Evolutionary conservation across 2,329 filamentous ascomycete genomes (phyloP).

Genomic region (Aaosphaeria arxii): DNA sequence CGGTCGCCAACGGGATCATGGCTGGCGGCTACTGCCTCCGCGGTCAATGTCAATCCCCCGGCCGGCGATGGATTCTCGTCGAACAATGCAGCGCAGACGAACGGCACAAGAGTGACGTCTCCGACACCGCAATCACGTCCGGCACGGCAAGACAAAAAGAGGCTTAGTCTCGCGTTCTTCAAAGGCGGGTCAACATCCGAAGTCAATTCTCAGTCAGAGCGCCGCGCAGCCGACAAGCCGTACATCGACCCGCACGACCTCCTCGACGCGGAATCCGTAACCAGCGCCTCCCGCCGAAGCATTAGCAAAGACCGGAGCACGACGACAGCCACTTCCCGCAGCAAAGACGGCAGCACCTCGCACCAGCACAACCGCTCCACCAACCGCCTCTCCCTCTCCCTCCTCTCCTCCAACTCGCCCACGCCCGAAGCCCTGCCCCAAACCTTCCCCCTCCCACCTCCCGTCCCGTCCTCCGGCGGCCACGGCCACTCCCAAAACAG

Average conservation of each 20-base stretch:
- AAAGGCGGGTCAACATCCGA: constrained; percentile 32
- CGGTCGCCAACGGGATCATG: constrained; percentile 35
- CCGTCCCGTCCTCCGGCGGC: neutral
- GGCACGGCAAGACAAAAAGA: constrained; percentile 38
- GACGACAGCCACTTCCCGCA: constrained; percentile 22
- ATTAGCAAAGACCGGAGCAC: neutral
- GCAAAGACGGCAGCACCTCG: constrained; percentile 24
- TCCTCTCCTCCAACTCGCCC: constrained; percentile 26
- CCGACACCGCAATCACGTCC: constrained; percentile 14
- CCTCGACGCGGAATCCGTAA: constrained; percentile 17
- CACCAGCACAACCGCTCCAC: constrained; percentile 10
- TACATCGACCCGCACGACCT: constrained; percentile 11
- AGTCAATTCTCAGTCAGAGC: constrained; percentile 7
- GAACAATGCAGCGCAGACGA: constrained; percentile 11
- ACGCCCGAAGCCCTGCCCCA: constrained; percentile 26
- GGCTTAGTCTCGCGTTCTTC: constrained; percentile 37
- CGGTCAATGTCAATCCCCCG: constrained; percentile 19
- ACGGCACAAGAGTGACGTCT: constrained; percentile 21
- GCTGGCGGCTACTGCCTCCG: constrained; percentile 22
- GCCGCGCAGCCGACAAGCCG: constrained; percentile 13
- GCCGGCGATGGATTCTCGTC: constrained; percentile 4
- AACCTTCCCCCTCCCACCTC: constrained; percentile 8
- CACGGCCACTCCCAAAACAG: neutral
- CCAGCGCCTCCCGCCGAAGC: constrained; percentile 10
- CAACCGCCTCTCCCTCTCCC: constrained; percentile 26